These are phyloP conservation scores for Tylopilus intermedius DNA, from an alignment of 768 basidiomycete genomes.

Conservation along the genomic window DNA sequence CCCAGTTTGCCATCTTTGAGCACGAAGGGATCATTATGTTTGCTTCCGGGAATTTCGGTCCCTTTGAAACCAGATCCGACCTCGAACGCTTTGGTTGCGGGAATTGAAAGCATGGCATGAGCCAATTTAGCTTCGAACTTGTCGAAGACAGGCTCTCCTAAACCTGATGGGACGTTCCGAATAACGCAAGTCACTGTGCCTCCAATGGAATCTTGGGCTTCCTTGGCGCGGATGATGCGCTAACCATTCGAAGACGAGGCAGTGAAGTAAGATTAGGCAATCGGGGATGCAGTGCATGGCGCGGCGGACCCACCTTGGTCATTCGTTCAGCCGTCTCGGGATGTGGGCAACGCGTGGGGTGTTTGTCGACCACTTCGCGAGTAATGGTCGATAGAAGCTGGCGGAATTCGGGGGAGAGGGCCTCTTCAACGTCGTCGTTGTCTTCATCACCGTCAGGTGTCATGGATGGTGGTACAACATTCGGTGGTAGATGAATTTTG, in stretches of 20 bases:
- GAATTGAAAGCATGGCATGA: slow-evolving; percentile 98
- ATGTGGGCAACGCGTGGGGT: slow-evolving; percentile 87
- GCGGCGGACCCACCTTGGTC: slow-evolving; percentile 58
- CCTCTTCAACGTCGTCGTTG: slow-evolving; percentile 60
- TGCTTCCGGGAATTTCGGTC: slow-evolving; percentile 86
- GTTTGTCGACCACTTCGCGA: slow-evolving; percentile 83
- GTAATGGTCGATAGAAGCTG: slow-evolving; percentile 74
- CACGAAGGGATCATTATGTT: slow-evolving; percentile 90
- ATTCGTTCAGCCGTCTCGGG: slow-evolving; percentile 82
- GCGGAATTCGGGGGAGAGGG: slow-evolving; percentile 78
- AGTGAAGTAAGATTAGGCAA: slow-evolving; percentile 34
- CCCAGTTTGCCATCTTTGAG: slow-evolving; percentile 66
- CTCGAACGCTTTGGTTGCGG: slow-evolving; percentile 97
- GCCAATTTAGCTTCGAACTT: slow-evolving; percentile 94
- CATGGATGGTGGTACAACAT: slow-evolving; percentile 38
- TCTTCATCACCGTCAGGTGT: slow-evolving; percentile 49
- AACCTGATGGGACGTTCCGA: slow-evolving; percentile 81
- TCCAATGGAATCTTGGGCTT: slow-evolving; percentile 88
- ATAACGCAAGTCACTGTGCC: slow-evolving; percentile 98
- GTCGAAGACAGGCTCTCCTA: slow-evolving; percentile 98
- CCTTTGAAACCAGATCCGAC: slow-evolving; percentile 96
- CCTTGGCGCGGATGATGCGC: slow-evolving; percentile 93
- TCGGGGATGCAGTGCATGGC: neutral
- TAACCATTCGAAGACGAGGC: slow-evolving; percentile 28
- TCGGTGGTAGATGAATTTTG: slow-evolving; percentile 75